A percentile compares a stretch with the other conserved stretches of the same genome.
phyloP scores from a whole-genome alignment of 306 rosid genomes.

The Hylodesmum podocarpum region DNA sequence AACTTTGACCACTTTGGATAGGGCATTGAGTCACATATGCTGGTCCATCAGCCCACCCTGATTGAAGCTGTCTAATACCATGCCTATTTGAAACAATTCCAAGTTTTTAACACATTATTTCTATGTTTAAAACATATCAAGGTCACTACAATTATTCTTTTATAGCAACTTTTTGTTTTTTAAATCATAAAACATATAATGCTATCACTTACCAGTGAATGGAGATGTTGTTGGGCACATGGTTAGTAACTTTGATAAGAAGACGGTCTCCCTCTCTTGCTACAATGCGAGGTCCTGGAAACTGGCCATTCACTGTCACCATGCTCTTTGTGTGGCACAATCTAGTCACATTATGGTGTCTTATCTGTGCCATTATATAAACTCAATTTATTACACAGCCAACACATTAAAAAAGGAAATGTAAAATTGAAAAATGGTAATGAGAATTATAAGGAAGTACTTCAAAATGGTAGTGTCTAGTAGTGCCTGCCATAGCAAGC shows the following conservation, averaged over 20 bases:
- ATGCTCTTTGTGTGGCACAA: constrained; percentile 64
- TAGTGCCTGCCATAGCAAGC: constrained; percentile 43
- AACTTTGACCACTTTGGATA: constrained; percentile 61
- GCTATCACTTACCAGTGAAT: constrained; percentile 58
- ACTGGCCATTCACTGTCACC: constrained; percentile 64
- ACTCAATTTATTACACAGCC: background rate
- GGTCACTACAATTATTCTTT: background rate
- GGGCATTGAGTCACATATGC: constrained; percentile 74
- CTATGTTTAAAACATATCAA: background rate
- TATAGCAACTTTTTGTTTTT: background rate
- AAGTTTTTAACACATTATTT: background rate
- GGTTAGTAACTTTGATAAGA: constrained; percentile 59
- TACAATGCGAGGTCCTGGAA: constrained; percentile 76
- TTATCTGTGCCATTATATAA: constrained; percentile 36
- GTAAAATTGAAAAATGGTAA: background rate
- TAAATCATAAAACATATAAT: background rate
- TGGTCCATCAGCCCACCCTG: constrained; percentile 55
- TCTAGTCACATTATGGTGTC: constrained; percentile 55
- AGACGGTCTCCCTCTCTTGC: constrained; percentile 76
- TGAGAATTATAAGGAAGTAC: constrained; percentile 26
- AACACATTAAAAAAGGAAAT: background rate
- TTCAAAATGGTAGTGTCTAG: constrained; percentile 64
- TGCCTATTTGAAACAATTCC: constrained; percentile 48
- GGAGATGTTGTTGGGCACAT: constrained; percentile 54
- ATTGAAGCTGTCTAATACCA: constrained; percentile 54